Conservation (phyloP, 768 basidiomycete species). For the Tulasnella sp. region DNA sequence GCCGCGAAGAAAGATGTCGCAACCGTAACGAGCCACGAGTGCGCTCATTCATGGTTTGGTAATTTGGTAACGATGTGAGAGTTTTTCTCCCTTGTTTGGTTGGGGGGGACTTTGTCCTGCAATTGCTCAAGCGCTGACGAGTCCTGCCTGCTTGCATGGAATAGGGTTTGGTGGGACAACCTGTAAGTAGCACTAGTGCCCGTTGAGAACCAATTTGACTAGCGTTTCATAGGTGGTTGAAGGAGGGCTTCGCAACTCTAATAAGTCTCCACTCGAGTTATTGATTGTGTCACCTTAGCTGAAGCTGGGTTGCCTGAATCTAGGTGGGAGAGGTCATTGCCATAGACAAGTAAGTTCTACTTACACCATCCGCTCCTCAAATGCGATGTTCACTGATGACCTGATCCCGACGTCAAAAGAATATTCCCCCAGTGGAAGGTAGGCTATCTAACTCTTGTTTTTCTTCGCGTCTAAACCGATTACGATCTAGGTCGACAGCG, state of each 20-base stretch:
- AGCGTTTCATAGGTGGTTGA: conserved; percentile 29
- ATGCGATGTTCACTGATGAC: neutral
- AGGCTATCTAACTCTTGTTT: neutral
- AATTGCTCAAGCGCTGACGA: neutral
- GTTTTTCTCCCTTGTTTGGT: conserved; percentile 34
- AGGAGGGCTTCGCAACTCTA: conserved; percentile 78
- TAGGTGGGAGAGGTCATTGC: conserved; percentile 88
- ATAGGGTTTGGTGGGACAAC: conserved; percentile 91
- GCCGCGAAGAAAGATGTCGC: conserved; percentile 74
- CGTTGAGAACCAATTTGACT: neutral
- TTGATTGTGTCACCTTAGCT: neutral
- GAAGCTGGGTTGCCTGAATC: neutral
- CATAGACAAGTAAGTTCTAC: conserved; percentile 53
- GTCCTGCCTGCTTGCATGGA: neutral
- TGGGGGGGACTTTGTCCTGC: neutral
- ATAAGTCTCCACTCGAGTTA: conserved; percentile 42
- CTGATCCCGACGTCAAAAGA: conserved; percentile 39
- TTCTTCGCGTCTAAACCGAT: neutral
- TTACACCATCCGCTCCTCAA: neutral
- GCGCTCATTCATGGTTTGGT: conserved; percentile 26
- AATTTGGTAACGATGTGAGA: conserved; percentile 52
- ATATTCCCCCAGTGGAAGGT: conserved; percentile 85
- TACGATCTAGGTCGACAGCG: conserved; percentile 32
- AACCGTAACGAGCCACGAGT: conserved; percentile 62
- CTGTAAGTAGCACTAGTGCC: conserved; percentile 38